Conservation (phyloP, 768 basidiomycete genomes). For the Rhodosporidiobolus odoratus region DNA sequence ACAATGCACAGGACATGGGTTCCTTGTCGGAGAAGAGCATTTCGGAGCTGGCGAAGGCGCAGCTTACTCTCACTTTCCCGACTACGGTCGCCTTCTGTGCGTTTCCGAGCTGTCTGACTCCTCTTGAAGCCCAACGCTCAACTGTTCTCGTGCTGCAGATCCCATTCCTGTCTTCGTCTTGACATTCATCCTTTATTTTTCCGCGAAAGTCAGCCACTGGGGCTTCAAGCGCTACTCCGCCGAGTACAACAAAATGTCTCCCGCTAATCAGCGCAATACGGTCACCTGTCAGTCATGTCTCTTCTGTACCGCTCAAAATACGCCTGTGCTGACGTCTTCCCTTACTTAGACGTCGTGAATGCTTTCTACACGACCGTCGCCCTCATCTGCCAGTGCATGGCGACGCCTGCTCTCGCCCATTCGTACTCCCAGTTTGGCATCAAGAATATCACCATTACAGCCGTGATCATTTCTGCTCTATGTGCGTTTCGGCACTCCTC, state of each 20-base stretch:
- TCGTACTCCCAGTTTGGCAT: background rate
- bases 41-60: background rate
- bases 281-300: background rate
- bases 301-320: background rate
- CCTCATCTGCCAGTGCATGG: background rate
- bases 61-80: background rate
- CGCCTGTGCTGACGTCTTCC: background rate
- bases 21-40: background rate
- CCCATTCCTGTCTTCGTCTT: background rate
- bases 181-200: background rate
- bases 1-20: constrained; percentile 5
- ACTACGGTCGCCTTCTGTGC: background rate
- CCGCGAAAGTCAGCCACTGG: background rate
- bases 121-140: no score
- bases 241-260: background rate
- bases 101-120: background rate
- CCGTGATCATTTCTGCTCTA: background rate
- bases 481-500: background rate
- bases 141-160: background rate
- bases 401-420: background rate
- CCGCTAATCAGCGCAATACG: background rate
- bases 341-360: background rate
- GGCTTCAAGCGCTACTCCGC: background rate
- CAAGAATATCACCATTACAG: background rate
- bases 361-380: background rate